Base-by-base conservation (phyloP, 2,329 filamentous ascomycete species). In the Monosporascus cannonballus region DNA sequence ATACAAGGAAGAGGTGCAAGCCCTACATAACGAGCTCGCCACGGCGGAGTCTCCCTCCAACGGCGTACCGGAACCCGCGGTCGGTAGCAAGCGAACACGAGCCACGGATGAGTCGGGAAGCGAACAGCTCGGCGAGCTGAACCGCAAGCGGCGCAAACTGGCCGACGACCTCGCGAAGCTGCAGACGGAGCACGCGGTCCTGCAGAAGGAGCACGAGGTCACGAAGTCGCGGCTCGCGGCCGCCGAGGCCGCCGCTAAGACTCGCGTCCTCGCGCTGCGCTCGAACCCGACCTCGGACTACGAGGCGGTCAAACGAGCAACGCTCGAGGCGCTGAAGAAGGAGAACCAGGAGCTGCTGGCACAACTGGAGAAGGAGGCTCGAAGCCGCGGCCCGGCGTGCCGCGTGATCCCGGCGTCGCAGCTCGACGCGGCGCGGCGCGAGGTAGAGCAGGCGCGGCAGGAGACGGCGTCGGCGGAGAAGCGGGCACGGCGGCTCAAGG, bases 211-310 rank as follows among this genome's bases (percentile, higher is more conserved):
- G 52, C 79, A 84, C 56, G 80, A 85, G 30, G 73, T 95, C 36
- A 76, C 95, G 7, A 82, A 83, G 54, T 83, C 87, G 34, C 91
- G 96, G 65, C 82, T 97, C 24, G 79, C 81, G 47, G 76, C 77
- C 1, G 81, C 81, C 6, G 78, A 80, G 56, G 78, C 86, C 48
- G 83, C 86, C 18, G 87, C 84, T 30, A 85, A 88, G 57, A 95
- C 87, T 3, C 89, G 94, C 37, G 79, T 97, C 47, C 80, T 99
- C 25, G 87, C 94, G 51, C 77, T 97, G 15, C 87, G 90, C 53
- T 86, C 87, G n/a, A 99, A 99, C 68, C 94, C 94, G 0, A 97
- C 94, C 0, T 84, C 91, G 0, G 84, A 94, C 63, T 83, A 83
- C 54, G 90, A 96, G 71, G 86, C 87, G 3, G 83, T 96, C 68